Percentiles rank a stretch among this genome's conserved stretches.
These are phyloP conservation scores for Flaveria floridana DNA, from an alignment of 140 eudicot genomes.

Conservation along the genomic window DNA sequence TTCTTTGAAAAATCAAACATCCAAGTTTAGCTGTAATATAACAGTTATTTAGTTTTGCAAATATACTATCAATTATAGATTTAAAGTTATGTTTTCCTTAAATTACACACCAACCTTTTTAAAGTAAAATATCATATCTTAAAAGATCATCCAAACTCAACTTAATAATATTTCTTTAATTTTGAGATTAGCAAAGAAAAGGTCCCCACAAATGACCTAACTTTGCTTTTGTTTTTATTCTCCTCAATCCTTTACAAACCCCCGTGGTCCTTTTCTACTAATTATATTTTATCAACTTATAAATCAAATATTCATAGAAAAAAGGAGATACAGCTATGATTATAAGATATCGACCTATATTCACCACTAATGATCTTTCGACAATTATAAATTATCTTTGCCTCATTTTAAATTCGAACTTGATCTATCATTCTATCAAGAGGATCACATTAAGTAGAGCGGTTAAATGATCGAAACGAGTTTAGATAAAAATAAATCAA, in stretches of 20 bases:
- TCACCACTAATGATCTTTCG: neutral
- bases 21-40: neutral
- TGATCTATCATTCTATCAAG: neutral
- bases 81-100: neutral
- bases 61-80: no score
- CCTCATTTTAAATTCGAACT: neutral
- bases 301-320: neutral
- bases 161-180: slow-evolving; percentile 33
- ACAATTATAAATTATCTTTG: neutral
- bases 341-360: no score
- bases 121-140: slow-evolving; percentile 26
- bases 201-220: slow-evolving; percentile 49
- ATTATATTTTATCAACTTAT: neutral
- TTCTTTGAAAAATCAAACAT: neutral
- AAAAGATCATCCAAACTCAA: slow-evolving; percentile 29
- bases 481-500: no score
- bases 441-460: neutral
- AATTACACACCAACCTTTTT: neutral
- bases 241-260: slow-evolving; percentile 28
- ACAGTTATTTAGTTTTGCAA: neutral
- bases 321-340: neutral
- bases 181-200: slow-evolving; percentile 35
- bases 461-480: no score
- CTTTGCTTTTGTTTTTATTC: slow-evolving; percentile 36
- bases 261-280: slow-evolving; percentile 11